Conservation (phyloP, 2,329 filamentous ascomycete species). For the Trichoderma sp. region DNA sequence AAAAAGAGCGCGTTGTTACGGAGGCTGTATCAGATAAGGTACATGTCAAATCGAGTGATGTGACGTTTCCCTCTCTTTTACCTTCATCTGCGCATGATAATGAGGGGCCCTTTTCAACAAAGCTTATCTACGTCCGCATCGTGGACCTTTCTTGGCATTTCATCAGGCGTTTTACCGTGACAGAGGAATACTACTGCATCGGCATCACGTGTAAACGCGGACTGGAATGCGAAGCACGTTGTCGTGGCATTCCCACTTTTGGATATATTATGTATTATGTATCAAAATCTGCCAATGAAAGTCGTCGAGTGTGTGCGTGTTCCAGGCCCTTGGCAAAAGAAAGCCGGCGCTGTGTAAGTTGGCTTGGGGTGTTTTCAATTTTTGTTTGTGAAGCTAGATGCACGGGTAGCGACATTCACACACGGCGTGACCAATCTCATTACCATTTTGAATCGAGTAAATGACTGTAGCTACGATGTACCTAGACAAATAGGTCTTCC, state of each 20-base stretch:
- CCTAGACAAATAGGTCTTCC: neutral
- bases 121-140: neutral
- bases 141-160: neutral
- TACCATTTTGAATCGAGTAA: neutral
- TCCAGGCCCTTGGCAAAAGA: neutral
- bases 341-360: neutral
- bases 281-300: neutral
- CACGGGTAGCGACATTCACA: neutral
- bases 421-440: neutral
- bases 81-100: neutral
- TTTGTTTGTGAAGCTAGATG: neutral
- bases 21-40: neutral
- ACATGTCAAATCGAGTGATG: neutral
- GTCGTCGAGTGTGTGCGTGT: neutral
- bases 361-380: neutral
- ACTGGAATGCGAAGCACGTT: conserved; percentile 7
- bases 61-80: too few species aligned
- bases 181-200: neutral
- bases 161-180: neutral
- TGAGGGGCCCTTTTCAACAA: too few species aligned
- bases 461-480: too few species aligned
- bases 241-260: neutral
- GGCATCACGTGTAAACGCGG: neutral
- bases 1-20: neutral
- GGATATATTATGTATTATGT: neutral